A percentile compares a stretch with the other conserved stretches of the same genome.
Conservation (phyloP, 2,329 filamentous ascomycete species). For the Microsporum audouinii region DNA sequence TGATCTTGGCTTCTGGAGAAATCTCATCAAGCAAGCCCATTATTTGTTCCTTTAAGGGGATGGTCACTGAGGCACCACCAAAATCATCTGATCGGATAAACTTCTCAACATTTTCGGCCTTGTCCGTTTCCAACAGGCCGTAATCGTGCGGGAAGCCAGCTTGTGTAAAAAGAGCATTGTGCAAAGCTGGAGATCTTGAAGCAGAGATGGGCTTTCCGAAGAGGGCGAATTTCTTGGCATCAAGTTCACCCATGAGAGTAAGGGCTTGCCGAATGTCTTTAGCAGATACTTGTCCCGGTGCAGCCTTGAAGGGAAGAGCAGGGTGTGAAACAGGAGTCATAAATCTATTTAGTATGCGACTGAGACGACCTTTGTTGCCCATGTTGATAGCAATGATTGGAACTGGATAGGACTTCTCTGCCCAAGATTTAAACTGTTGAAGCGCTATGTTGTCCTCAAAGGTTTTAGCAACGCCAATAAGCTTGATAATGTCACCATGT, state of each 20-base stretch:
- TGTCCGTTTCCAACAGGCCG: conserved; percentile 59
- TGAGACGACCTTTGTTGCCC: conserved; percentile 76
- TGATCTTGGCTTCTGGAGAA: conserved; percentile 63
- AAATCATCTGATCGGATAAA: conserved; percentile 63
- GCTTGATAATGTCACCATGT: conserved; percentile 86
- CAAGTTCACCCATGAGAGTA: conserved; percentile 66
- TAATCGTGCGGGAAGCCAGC: conserved; percentile 81
- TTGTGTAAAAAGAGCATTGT: conserved; percentile 70
- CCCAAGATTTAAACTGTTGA: conserved; percentile 66
- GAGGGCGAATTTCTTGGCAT: conserved; percentile 66
- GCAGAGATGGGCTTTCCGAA: conserved; percentile 76
- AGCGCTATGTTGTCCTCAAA: conserved; percentile 82
- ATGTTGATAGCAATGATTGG: conserved; percentile 95
- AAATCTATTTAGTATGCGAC: conserved; percentile 80
- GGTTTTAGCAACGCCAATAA: conserved; percentile 66
- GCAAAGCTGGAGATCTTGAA: conserved; percentile 76
- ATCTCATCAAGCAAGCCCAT: conserved; percentile 70
- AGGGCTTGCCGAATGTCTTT: conserved; percentile 73
- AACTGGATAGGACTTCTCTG: conserved; percentile 59
- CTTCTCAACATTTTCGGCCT: conserved; percentile 47
- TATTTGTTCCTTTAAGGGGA: conserved; percentile 84
- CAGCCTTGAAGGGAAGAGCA: conserved; percentile 78
- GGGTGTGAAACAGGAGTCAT: conserved; percentile 92
- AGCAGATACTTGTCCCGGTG: conserved; percentile 84
- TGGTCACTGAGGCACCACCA: conserved; percentile 89